phyloP scores from a whole-genome alignment of 345 rosid species.

The Mallotus nudiflorus region DNA sequence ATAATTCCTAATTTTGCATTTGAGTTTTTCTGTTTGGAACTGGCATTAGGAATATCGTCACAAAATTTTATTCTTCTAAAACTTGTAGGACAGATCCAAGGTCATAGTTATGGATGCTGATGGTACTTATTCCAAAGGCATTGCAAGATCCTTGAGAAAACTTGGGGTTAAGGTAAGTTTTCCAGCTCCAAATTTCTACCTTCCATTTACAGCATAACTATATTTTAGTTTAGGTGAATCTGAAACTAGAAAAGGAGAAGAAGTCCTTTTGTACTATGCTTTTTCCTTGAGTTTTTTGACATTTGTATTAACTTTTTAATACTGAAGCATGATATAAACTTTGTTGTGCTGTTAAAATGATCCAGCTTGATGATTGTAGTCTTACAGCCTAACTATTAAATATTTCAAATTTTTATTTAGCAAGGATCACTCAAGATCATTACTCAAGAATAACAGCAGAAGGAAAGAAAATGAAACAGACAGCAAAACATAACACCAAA shows the following conservation, averaged over 20 bases:
- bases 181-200: constrained; percentile 9
- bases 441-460: too few species aligned
- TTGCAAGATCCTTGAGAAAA: constrained; percentile 90
- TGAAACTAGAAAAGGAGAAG: neutral
- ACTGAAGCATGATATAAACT: neutral
- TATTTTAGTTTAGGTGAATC: too few species aligned
- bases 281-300: neutral
- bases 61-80: constrained; percentile 40
- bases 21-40: neutral
- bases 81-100: constrained; percentile 94
- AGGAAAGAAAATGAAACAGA: too few species aligned
- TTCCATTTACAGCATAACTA: constrained; percentile 2
- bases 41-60: constrained; percentile 24
- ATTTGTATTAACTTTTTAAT: neutral
- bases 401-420: too few species aligned
- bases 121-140: constrained; percentile 78
- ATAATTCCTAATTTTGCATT: constrained; percentile 5
- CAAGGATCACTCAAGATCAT: too few species aligned
- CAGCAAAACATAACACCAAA: too few species aligned
- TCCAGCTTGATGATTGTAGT: too few species aligned
- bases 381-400: too few species aligned
- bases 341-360: neutral
- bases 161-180: constrained; percentile 72
- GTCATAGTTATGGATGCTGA: constrained; percentile 93
- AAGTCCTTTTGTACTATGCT: neutral